Evolutionary conservation across 2,329 filamentous ascomycete genomes (phyloP).

Genomic region (Cladosporium sp.): DNA sequence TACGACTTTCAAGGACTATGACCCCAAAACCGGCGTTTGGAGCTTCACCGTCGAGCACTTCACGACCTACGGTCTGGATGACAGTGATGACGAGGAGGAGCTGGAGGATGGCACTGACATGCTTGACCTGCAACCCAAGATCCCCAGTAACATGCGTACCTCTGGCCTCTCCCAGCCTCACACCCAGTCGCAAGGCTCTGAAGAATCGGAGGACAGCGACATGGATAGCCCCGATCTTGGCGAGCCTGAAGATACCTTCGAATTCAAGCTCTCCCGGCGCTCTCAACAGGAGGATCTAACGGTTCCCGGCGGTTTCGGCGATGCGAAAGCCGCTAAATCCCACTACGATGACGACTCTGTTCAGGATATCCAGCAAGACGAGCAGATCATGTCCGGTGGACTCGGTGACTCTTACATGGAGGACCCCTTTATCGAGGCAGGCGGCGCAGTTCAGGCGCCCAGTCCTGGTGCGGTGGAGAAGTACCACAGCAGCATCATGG

Average conservation of each 20-base stretch:
- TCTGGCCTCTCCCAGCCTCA: constrained; percentile 16
- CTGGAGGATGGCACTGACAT: constrained; percentile 46
- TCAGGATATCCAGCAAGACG: constrained; percentile 39
- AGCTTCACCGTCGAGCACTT: constrained; percentile 92
- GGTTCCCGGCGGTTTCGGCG: constrained; percentile 78
- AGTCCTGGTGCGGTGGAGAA: constrained; percentile 25
- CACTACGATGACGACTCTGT: constrained; percentile 46
- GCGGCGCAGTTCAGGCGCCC: constrained; percentile 27
- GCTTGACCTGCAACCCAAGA: constrained; percentile 12
- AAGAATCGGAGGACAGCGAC: constrained; percentile 10
- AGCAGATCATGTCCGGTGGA: constrained; percentile 31
- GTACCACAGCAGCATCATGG: constrained; percentile 27
- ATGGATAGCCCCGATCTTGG: constrained; percentile 14
- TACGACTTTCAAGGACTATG: constrained; percentile 78
- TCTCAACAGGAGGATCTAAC: constrained; percentile 38
- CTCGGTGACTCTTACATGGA: constrained; percentile 20
- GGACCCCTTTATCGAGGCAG: constrained; percentile 23
- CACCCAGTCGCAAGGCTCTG: constrained; percentile 11
- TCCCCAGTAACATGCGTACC: constrained; percentile 3
- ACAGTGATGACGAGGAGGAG: constrained; percentile 58
- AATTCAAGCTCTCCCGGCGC: constrained; percentile 46
- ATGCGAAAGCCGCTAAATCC: constrained; percentile 23
- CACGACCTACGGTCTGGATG: constrained; percentile 87
- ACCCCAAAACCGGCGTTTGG: constrained; percentile 78
- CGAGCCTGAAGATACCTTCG: constrained; percentile 48